phyloP scores from a whole-genome alignment of 305 asterid species.

The Rubia balearica region DNA sequence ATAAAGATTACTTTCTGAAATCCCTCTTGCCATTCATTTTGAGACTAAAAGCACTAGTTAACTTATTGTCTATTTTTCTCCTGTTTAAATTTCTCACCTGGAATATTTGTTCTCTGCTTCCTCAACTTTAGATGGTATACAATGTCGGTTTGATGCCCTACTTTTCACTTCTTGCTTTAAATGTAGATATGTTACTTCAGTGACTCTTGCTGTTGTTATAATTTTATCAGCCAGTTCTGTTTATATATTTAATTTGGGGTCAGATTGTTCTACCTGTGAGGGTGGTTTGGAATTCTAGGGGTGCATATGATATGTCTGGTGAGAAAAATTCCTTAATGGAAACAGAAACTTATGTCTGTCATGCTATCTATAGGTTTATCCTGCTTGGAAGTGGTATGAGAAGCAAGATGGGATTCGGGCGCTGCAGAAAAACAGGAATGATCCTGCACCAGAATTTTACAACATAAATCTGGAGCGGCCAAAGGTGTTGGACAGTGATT shows the following conservation, averaged over 20 bases:
- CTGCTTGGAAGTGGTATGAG: slow-evolving; percentile 99
- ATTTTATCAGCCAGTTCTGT: background rate
- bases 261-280: background rate
- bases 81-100: background rate
- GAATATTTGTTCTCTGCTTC: background rate
- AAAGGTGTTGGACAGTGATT: slow-evolving; percentile 43
- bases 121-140: background rate
- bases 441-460: slow-evolving; percentile 97
- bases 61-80: background rate
- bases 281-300: background rate
- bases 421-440: slow-evolving; percentile 82
- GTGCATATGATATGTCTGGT: slow-evolving; percentile 3
- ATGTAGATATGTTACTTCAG: background rate
- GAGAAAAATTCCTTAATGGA: background rate
- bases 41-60: background rate
- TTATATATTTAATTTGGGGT: background rate
- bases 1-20: background rate
- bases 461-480: slow-evolving; percentile 98
- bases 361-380: slow-evolving; percentile 61
- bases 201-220: background rate
- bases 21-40: background rate
- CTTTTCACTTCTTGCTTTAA: background rate
- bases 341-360: background rate
- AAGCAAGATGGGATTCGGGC: slow-evolving; percentile 98
- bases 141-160: too few species aligned